Evolutionary conservation across 2,329 filamentous ascomycete genomes (phyloP).

Genomic region (Annulohypoxylon truncatum): DNA sequence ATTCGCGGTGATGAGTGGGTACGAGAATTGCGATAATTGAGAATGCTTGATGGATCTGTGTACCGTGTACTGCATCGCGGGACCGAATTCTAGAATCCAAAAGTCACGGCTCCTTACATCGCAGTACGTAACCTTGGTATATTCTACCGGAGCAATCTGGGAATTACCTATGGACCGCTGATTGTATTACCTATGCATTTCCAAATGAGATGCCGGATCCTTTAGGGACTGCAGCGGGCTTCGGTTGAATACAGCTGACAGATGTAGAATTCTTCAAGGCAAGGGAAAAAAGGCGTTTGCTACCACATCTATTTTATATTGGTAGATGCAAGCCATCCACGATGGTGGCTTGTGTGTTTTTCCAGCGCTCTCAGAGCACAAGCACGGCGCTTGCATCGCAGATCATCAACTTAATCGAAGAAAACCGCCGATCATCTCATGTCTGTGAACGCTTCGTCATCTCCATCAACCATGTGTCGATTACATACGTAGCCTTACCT

Average conservation of each 20-base stretch:
- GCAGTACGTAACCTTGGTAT: too few species aligned
- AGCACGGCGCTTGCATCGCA: constrained; percentile 35
- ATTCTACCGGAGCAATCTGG: constrained; percentile 2
- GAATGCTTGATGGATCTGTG: constrained; percentile 16
- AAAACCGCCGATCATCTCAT: constrained; percentile 24
- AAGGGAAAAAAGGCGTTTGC: constrained; percentile 11
- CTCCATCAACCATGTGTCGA: constrained; percentile 28
- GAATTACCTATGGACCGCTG: constrained; percentile 2
- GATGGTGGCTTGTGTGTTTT: constrained; percentile 10
- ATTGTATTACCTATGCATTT: background rate
- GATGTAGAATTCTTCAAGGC: background rate
- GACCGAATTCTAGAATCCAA: constrained; percentile 24
- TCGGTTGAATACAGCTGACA: background rate
- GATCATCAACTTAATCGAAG: constrained; percentile 40
- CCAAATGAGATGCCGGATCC: background rate
- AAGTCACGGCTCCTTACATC: constrained; percentile 22
- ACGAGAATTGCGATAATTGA: constrained; percentile 10
- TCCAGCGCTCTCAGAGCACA: background rate
- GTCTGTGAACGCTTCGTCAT: constrained; percentile 14
- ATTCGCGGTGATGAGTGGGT: background rate
- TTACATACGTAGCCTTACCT: constrained; percentile 18
- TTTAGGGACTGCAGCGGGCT: background rate
- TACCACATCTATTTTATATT: constrained; percentile 25
- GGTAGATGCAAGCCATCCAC: constrained; percentile 7
- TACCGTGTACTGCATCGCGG: constrained; percentile 22